Evolutionary conservation across 805 yeast genomes (phyloP), one percentile per base, ranked within the genome.

Genomic region (Cyberlindnera xylosilytica): DNA sequence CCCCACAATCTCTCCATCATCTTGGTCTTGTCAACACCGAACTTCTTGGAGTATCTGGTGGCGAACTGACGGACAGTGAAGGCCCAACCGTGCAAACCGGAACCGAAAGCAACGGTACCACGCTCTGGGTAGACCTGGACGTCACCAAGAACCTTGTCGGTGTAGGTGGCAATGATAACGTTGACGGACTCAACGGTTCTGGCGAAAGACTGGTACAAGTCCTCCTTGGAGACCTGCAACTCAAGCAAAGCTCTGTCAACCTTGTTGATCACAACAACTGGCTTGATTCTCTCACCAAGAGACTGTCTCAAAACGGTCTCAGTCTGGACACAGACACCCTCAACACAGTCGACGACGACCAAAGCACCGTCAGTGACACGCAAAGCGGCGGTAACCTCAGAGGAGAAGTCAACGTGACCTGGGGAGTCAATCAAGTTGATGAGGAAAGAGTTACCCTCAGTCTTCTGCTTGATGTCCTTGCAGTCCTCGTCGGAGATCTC

Each of bases 61-160:
- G 98, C 97, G 63, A 91, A 91, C 81, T 91, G 98, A 76, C 99
- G 88, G 69, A 91, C 85, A 63, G 99, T 91, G 91, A 91, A 91
- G 70, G 97, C 98, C 99, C 99, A 91, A 76, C 99, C 99, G 83
- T 91, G 99, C 69, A 91, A 81, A 86, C 98, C 99, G 73, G 98
- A 93, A 80, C 96, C 98, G 76, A 91, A 91, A 62, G 99, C 99
- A 68, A 91, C 96, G 73, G 98, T 91, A 79, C 99, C 99, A 70
- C 75, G 73, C 73, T 91, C 95, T 74, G 99, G 99, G 96, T 84
- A 91, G 56, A 91, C 98, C 80, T 91, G 98, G 65, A 79, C 83
- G 68, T 91, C 98, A 79, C 99, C 99, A 56, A 91, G 74, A 52
- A 78, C 72, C 73, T 79, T 76, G 71, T 91, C 99, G 65, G 81